Evolutionary conservation across 2,329 filamentous ascomycete species (phyloP).

Genomic region (Monilinia polystroma): DNA sequence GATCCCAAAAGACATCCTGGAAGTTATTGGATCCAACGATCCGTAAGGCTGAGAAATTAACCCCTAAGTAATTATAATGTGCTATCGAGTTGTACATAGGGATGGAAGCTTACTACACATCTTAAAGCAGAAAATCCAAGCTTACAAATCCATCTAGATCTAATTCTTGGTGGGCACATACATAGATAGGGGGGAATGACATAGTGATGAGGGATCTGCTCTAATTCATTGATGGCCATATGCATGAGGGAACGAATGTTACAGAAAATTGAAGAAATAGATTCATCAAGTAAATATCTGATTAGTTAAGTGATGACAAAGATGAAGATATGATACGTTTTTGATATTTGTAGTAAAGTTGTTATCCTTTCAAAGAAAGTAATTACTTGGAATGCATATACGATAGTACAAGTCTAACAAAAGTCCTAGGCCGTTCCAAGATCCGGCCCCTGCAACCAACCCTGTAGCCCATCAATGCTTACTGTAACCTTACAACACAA

Average conservation of each 20-base stretch:
- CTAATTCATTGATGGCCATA: background rate
- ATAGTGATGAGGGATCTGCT: background rate
- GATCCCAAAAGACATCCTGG: background rate
- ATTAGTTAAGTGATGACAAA: constrained; percentile 13
- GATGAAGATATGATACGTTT: background rate
- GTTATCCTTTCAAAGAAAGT: background rate
- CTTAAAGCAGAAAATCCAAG: constrained; percentile 1
- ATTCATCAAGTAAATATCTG: background rate
- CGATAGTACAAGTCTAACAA: background rate
- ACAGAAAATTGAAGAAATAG: background rate
- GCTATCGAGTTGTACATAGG: background rate
- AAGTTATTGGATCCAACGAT: background rate
- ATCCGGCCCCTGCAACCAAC: background rate
- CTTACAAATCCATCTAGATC: constrained; percentile 17
- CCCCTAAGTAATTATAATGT: background rate
- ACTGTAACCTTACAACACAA: background rate
- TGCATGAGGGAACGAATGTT: background rate
- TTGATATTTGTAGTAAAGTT: background rate
- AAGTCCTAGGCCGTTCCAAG: background rate
- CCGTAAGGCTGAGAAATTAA: constrained; percentile 14
- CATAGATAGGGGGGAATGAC: background rate
- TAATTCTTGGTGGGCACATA: background rate
- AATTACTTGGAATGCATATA: background rate
- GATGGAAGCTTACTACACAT: constrained; percentile 8
- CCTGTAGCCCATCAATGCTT: background rate